phyloP scores from a whole-genome alignment of 768 basidiomycete species.

The Chalciporus pseudorubinellus region DNA sequence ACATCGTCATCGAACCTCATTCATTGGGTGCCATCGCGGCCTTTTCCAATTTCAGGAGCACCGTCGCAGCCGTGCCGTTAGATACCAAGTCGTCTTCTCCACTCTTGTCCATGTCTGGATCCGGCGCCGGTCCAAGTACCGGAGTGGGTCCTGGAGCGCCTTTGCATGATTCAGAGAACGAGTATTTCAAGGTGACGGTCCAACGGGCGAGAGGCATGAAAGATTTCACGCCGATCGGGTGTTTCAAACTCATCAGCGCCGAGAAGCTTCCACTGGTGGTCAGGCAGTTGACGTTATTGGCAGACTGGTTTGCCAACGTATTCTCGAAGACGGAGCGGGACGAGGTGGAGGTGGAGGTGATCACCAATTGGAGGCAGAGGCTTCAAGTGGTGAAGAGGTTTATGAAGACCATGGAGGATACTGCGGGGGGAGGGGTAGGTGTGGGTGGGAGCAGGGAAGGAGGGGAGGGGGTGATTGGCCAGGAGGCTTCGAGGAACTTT shows the following conservation, averaged over 20 bases:
- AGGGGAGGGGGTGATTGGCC: constrained; percentile 47
- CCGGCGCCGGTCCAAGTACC: neutral
- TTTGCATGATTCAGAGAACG: constrained; percentile 70
- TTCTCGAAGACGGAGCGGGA: constrained; percentile 74
- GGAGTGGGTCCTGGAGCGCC: constrained; percentile 10
- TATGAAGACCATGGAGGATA: constrained; percentile 26
- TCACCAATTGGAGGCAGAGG: constrained; percentile 86
- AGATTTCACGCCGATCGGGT: constrained; percentile 89
- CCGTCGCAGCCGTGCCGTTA: neutral
- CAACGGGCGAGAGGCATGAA: constrained; percentile 90
- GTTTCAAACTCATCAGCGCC: constrained; percentile 92
- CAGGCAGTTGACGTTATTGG: constrained; percentile 81
- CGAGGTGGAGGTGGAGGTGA: constrained; percentile 69
- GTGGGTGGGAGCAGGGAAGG: constrained; percentile 12
- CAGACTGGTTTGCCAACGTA: constrained; percentile 88
- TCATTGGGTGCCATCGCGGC: constrained; percentile 81
- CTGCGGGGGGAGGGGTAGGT: constrained; percentile 21
- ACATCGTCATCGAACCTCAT: constrained; percentile 95
- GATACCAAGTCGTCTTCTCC: constrained; percentile 24
- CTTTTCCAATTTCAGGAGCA: constrained; percentile 60
- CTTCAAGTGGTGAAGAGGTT: constrained; percentile 79
- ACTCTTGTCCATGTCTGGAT: constrained; percentile 1
- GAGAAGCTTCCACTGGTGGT: constrained; percentile 84
- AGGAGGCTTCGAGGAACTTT: constrained; percentile 57
- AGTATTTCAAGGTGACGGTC: constrained; percentile 93